Conservation (phyloP, 805 yeast species). For the Teunomyces aglyptinius region DNA sequence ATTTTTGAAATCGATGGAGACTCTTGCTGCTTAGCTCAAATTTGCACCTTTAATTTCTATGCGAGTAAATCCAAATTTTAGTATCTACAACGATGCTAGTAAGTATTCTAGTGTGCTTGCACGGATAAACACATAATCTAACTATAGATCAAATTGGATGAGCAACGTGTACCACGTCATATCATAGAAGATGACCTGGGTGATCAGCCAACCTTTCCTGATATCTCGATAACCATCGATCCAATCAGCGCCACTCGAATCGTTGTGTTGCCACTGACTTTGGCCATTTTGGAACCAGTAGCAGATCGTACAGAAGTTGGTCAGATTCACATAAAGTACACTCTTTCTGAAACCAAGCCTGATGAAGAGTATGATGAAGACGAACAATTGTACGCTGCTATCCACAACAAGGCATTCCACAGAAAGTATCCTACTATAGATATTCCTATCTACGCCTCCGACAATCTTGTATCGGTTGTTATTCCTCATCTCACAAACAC, state of each 20-base stretch:
- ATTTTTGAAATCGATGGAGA: background rate
- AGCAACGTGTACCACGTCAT: slow-evolving; percentile 50
- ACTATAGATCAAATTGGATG: slow-evolving; percentile 48
- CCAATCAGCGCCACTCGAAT: slow-evolving; percentile 4
- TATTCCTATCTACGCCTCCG: slow-evolving; percentile 22
- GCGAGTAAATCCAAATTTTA: background rate
- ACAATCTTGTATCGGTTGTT: slow-evolving; percentile 12
- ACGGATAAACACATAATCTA: slow-evolving; percentile 1
- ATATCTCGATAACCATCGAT: background rate
- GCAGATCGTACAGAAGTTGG: slow-evolving; percentile 16
- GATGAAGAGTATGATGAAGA: slow-evolving; percentile 47
- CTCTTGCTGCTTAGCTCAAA: background rate
- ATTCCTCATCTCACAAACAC: slow-evolving; percentile 39
- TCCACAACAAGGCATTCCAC: slow-evolving; percentile 18
- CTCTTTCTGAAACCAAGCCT: slow-evolving; percentile 11
- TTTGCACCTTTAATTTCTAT: background rate
- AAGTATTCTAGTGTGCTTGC: slow-evolving; percentile 1
- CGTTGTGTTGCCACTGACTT: slow-evolving; percentile 17
- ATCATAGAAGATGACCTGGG: slow-evolving; percentile 39
- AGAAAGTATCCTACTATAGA: slow-evolving; percentile 19
- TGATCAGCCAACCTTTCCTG: slow-evolving; percentile 18
- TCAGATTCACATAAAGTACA: slow-evolving; percentile 11
- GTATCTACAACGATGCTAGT: slow-evolving; percentile 9
- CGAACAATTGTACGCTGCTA: slow-evolving; percentile 47
- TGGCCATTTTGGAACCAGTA: slow-evolving; percentile 14